Percentiles rank a stretch among this genome's conserved stretches.
These are phyloP conservation scores for Colletotrichum sp. DNA, from an alignment of 2,329 filamentous ascomycete species.

Conservation along the genomic window DNA sequence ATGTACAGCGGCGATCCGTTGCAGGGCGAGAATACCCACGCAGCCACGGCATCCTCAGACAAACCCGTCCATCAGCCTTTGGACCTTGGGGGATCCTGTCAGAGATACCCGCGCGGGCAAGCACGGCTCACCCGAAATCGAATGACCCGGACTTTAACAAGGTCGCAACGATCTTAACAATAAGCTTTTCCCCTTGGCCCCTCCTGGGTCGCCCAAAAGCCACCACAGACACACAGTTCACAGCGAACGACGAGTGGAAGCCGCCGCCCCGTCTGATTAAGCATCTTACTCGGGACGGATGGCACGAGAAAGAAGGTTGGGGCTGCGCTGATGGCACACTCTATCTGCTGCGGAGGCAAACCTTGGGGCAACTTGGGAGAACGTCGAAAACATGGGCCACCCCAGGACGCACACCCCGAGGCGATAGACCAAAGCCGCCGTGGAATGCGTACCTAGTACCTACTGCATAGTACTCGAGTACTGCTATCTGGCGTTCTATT, in stretches of 20 bases:
- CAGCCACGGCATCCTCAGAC: background rate
- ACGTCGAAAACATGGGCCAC: background rate
- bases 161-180: slow-evolving; percentile 1
- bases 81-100: background rate
- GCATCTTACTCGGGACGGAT: slow-evolving; percentile 8
- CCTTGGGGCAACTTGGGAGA: background rate
- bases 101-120: background rate
- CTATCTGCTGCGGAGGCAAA: background rate
- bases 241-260: background rate
- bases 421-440: background rate
- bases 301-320: background rate
- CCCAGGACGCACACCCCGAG: background rate
- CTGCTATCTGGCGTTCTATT: background rate
- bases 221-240: background rate
- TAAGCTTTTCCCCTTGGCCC: background rate
- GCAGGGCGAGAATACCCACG: background rate
- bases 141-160: background rate
- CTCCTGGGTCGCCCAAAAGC: background rate
- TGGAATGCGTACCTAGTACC: background rate
- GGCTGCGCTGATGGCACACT: background rate
- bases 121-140: background rate
- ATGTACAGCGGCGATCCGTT: background rate
- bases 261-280: slow-evolving; percentile 4
- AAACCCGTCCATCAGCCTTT: background rate
- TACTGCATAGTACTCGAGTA: background rate